phyloP scores from a whole-genome alignment of 2,329 filamentous ascomycete genomes.

The Hypocrella siamensis region DNA sequence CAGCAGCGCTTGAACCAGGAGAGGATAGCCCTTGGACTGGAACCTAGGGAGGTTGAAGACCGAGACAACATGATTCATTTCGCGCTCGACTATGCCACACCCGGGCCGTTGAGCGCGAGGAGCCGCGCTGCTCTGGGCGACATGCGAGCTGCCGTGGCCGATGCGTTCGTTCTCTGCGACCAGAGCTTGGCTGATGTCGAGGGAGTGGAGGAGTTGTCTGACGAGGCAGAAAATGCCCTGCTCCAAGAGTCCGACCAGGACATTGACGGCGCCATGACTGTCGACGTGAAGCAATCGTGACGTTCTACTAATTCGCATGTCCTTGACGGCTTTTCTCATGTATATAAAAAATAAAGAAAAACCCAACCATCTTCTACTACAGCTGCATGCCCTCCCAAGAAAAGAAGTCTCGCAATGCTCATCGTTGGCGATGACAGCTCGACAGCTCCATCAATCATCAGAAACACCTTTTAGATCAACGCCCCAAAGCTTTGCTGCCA shows the following conservation, averaged over 20 bases:
- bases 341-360: too few relatives aligned
- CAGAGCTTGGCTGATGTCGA: slow-evolving; percentile 21
- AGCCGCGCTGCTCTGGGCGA: slow-evolving; percentile 21
- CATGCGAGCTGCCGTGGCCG: slow-evolving; percentile 23
- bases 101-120: slow-evolving; percentile 19
- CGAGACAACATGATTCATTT: slow-evolving; percentile 22
- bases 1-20: slow-evolving; percentile 51
- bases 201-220: slow-evolving; percentile 21
- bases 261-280: background rate
- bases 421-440: too few relatives aligned
- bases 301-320: too few relatives aligned
- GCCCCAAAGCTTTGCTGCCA: too few relatives aligned
- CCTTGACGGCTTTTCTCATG: too few relatives aligned
- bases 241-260: slow-evolving; percentile 7
- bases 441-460: too few relatives aligned
- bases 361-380: too few relatives aligned
- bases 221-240: slow-evolving; percentile 19
- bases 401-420: too few relatives aligned
- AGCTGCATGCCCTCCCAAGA: too few relatives aligned
- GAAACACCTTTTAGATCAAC: too few relatives aligned
- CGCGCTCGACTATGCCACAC: slow-evolving; percentile 25
- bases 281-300: too few relatives aligned
- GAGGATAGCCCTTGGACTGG: slow-evolving; percentile 48
- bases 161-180: slow-evolving; percentile 31
- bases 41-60: slow-evolving; percentile 19